Conservation (phyloP, 2,329 filamentous ascomycete species). For the Camptophora hylomeconis region DNA sequence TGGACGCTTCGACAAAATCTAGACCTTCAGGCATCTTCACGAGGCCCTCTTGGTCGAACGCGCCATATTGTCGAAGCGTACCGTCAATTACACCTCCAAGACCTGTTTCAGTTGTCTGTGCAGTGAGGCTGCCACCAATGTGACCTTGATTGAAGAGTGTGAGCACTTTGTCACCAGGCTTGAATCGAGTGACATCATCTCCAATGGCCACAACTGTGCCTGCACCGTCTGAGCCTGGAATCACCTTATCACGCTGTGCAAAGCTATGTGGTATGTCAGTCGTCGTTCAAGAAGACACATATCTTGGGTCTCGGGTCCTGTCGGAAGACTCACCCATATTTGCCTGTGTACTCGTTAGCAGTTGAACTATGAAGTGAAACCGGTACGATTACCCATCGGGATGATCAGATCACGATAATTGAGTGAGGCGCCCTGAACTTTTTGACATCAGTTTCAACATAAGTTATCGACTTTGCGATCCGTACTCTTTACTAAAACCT, state of each 20-base stretch:
- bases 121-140: constrained; percentile 35
- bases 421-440: constrained; percentile 35
- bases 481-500: constrained; percentile 62
- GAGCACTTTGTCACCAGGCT: constrained; percentile 43
- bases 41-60: constrained; percentile 56
- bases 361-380: constrained; percentile 3
- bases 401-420: constrained; percentile 39
- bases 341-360: constrained; percentile 1
- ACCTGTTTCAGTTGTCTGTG: constrained; percentile 35
- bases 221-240: constrained; percentile 29
- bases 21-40: constrained; percentile 49
- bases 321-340: no score
- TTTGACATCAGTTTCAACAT: no score
- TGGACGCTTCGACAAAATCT: constrained; percentile 40
- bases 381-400: constrained; percentile 24
- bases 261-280: no score
- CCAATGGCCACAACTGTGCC: constrained; percentile 40
- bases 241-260: no score
- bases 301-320: no score
- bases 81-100: constrained; percentile 59
- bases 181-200: constrained; percentile 42
- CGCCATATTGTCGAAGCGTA: constrained; percentile 52
- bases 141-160: constrained; percentile 48
- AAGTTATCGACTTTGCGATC: no score
- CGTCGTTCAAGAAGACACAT: no score